Evolutionary conservation across 139 green algal genomes (phyloP), one percentile per base, ranked within the genome.

Genomic region (Chlorella sp.): DNA sequence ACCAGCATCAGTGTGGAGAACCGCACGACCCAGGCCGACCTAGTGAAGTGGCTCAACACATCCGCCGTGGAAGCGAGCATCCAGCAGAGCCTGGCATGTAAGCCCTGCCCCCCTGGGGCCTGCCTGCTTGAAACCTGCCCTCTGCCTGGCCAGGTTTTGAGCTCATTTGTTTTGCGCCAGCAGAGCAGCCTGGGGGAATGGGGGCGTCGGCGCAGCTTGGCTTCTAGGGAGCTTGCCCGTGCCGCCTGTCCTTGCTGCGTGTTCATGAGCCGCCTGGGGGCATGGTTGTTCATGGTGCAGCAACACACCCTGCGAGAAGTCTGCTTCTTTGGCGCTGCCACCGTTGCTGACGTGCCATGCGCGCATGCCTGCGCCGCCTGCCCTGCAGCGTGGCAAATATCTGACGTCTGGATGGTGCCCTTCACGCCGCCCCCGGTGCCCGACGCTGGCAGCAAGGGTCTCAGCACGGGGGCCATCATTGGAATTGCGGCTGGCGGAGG

Each of bases 401-500:
- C 53, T 19, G 60, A 57, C 22, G 60, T 60, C 19, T 87, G 60
- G 60, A 87, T 76, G 82, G 21, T 76, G 82, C 82, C 82, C 34
- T 77, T 60, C 60, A 37, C 64, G 22, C 3, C 84, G 18, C 85
- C 85, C 30, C 28, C 85, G 5, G 15, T 18, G 71, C 68, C 76
- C 37, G 14, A 16, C 86, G 22, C 26, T 57, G 12, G 78, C 68
- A 77, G 81, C 81, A 53, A 39, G 64, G 82, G 69, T 11, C 60
- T 90, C 24, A 32, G 66, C 36, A 92, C 64, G 34, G 90, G 90
- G 32, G 85, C 57, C 9, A 92, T 92, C 53, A 66, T 89, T 26
- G 90, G 78, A 0, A 92, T 92, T 37, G 90, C 90, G 18, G 64
- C 40, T 19, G 90, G 90, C 66, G 86, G 90, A 36, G 86, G 24